Percentiles rank a stretch among this genome's conserved stretches.
Evolutionary conservation across 371 early-diverging fungal genomes (phyloP).

Genomic region (Circinella minor): DNA sequence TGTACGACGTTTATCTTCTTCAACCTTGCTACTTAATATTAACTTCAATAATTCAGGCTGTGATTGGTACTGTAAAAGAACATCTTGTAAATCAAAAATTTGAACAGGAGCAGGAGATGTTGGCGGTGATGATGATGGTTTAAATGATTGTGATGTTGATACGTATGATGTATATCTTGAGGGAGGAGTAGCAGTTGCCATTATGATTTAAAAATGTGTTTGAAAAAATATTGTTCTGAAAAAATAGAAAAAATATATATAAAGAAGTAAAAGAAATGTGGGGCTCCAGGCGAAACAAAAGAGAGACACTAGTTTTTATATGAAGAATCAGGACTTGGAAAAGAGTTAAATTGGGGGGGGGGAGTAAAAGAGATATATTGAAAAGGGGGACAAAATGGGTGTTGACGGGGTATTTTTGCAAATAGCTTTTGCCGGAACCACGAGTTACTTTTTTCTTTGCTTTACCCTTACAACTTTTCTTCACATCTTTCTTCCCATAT

Average conservation of each 20-base stretch:
- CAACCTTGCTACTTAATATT: slow-evolving; percentile 60
- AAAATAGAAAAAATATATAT: neutral
- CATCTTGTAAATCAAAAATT: slow-evolving; percentile 27
- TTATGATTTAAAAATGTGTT: neutral
- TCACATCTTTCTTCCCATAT: neutral
- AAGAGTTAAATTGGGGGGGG: neutral
- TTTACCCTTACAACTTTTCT: neutral
- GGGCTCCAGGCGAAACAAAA: slow-evolving; percentile 6
- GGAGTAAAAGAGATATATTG: neutral
- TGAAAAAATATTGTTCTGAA: neutral
- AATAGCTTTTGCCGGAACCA: slow-evolving; percentile 7
- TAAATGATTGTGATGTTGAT: neutral
- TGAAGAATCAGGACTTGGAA: neutral
- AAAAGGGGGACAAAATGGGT: neutral
- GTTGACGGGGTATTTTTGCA: neutral
- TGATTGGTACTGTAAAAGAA: slow-evolving; percentile 49
- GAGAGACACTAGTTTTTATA: slow-evolving; percentile 1
- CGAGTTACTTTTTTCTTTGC: neutral
- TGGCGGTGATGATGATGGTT: neutral
- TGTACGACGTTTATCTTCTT: slow-evolving; percentile 65
- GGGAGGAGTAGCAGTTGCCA: neutral
- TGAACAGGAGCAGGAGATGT: neutral
- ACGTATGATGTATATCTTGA: neutral
- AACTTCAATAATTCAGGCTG: slow-evolving; percentile 61
- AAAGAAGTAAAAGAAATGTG: neutral